Percentiles rank a stretch among this genome's conserved stretches.
Conservation (phyloP, 768 basidiomycete species). For the Russula vinacea region DNA sequence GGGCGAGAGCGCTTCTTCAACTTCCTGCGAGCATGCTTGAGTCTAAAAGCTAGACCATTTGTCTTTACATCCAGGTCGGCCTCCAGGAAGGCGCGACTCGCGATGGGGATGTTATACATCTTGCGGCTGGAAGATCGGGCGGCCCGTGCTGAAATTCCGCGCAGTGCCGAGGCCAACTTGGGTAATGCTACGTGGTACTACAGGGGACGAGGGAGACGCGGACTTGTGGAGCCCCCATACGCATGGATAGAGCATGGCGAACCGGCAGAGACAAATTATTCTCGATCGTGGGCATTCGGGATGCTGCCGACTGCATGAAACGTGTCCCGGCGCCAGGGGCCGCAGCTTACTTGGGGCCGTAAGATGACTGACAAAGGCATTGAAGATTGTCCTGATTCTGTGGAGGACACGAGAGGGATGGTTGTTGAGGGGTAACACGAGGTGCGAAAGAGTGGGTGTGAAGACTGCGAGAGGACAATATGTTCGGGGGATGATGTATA, state of each 20-base stretch:
- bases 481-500: slow-evolving; percentile 32
- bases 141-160: slow-evolving; percentile 68
- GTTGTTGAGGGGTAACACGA: slow-evolving; percentile 34
- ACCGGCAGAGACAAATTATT: slow-evolving; percentile 56
- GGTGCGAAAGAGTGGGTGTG: slow-evolving; percentile 46
- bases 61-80: slow-evolving; percentile 63
- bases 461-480: slow-evolving; percentile 39
- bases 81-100: slow-evolving; percentile 68
- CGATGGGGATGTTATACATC: slow-evolving; percentile 60
- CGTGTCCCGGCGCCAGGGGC: slow-evolving; percentile 37
- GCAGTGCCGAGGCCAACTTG: slow-evolving; percentile 77
- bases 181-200: slow-evolving; percentile 48
- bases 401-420: slow-evolving; percentile 46
- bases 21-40: slow-evolving; percentile 29
- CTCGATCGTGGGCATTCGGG: slow-evolving; percentile 43
- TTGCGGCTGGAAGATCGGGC: slow-evolving; percentile 77
- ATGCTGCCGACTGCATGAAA: slow-evolving; percentile 33
- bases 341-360: slow-evolving; percentile 49
- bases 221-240: slow-evolving; percentile 43
- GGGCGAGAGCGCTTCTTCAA: slow-evolving; percentile 36
- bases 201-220: slow-evolving; percentile 58
- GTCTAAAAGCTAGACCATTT: slow-evolving; percentile 35
- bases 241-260: slow-evolving; percentile 49
- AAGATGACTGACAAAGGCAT: slow-evolving; percentile 54
- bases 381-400: slow-evolving; percentile 54